Evolutionary conservation across 805 yeast species (phyloP), one percentile per base, ranked within the genome.

Genomic region (Candida boleticola): DNA sequence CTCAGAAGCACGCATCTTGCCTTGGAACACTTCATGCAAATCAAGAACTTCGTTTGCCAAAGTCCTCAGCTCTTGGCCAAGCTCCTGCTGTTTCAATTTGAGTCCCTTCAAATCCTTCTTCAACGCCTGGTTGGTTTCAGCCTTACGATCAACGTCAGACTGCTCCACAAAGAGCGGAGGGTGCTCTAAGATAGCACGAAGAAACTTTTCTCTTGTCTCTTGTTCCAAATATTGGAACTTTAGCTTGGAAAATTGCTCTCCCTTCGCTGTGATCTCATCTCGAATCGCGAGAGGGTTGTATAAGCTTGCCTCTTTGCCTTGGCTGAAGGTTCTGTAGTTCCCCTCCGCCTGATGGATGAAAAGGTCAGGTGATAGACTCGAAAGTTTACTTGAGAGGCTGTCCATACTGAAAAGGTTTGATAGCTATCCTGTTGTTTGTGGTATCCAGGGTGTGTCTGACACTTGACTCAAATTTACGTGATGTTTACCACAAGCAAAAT

Each of bases 221-320:
- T 83, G 85, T 55, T 85, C 92, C 32, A 83, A 57, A 53, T 80
- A 85, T 42, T 81, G 74, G 47, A 82, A 82, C 51, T 82, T 80
- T 32, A 83, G 63, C 44, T 82, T 73, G 14, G 76, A 72, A 44
- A 77, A 76, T 20, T 73, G 53, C 47, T 70, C 70, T 44, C 67
- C 65, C 42, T 68, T 68, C 32, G 55, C 51, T 14, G 53, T 43
- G 6, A 73, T 56, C n/a, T 71, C 69, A 1, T 63, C 66, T 17
- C 60, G 58, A 3, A 71, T 47, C 1, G 51, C 42, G 5, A 42
- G 51, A 4, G 77, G 76, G 34, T 62, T 58, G 6, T 40, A 47
- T 16, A 56, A 38, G n/a, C 16, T 5, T 3, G 39, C 14, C 19
- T 9, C 22, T 16, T 18, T 29, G 23, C 26, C 19, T 18, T 29